phyloP scores from a whole-genome alignment of 176 grass and related monocot genomes.

The Carex scoparia region DNA sequence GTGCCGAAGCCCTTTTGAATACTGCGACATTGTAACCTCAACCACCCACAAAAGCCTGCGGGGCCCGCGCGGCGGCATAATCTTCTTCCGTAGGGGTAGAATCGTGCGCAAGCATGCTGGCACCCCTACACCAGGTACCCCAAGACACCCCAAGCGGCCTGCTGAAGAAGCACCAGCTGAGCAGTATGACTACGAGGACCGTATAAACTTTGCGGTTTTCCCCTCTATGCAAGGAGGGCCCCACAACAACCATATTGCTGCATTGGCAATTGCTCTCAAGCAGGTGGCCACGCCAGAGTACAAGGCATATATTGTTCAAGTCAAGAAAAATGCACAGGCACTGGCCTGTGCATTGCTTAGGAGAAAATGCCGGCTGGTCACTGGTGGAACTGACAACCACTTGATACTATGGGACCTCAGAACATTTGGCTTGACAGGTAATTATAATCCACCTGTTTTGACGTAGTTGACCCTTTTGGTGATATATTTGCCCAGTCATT shows the following conservation, averaged over 20 bases:
- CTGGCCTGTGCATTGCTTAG: slow-evolving; percentile 74
- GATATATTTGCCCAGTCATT: neutral
- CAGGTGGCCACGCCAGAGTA: slow-evolving; percentile 93
- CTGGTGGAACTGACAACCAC: slow-evolving; percentile 96
- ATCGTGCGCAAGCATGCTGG: slow-evolving; percentile 32
- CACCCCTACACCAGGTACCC: slow-evolving; percentile 27
- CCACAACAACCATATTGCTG: slow-evolving; percentile 95
- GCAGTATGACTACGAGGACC: slow-evolving; percentile 80
- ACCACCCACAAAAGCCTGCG: slow-evolving; percentile 96
- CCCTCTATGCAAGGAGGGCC: slow-evolving; percentile 98
- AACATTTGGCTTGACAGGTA: slow-evolving; percentile 94
- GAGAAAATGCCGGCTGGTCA: slow-evolving; percentile 96
- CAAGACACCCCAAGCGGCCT: neutral
- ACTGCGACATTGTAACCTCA: slow-evolving; percentile 93
- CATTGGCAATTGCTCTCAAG: slow-evolving; percentile 83
- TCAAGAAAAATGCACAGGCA: slow-evolving; percentile 92
- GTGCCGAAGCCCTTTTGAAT: slow-evolving; percentile 79
- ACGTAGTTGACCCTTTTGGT: neutral
- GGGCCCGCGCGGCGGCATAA: slow-evolving; percentile 90
- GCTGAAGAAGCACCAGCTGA: slow-evolving; percentile 49
- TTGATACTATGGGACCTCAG: slow-evolving; percentile 98
- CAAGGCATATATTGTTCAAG: slow-evolving; percentile 91
- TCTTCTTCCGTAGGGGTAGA: slow-evolving; percentile 90
- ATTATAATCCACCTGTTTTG: neutral
- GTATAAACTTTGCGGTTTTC: slow-evolving; percentile 90